Percentiles rank a stretch among this genome's conserved stretches.
Evolutionary conservation across 225 moss, liverwort and hornwort genomes (phyloP).

Genomic region (Asterella californica): DNA sequence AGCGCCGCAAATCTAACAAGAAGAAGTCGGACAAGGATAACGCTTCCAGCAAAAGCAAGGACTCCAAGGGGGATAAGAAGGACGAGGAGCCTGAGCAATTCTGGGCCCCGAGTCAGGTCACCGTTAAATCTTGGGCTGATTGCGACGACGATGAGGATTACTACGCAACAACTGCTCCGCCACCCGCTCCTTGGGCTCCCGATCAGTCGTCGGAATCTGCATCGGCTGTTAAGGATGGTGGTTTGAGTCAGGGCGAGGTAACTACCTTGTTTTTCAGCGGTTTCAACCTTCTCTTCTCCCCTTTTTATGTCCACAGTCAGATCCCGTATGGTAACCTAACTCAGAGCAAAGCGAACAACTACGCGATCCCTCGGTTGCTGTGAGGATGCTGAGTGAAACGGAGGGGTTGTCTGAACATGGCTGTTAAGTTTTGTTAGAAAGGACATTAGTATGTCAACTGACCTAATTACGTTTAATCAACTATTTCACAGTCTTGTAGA

Average conservation of each 20-base stretch:
- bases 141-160: conserved; percentile 99
- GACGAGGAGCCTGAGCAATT: conserved; percentile 90
- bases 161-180: conserved; percentile 87
- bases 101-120: conserved; percentile 91
- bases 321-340: conserved; percentile 11
- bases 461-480: not conserved
- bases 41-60: conserved; percentile 63
- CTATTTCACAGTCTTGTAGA: not conserved
- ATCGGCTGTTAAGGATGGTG: conserved; percentile 66
- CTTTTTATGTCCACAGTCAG: not conserved
- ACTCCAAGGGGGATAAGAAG: conserved; percentile 59
- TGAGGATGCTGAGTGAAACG: not conserved
- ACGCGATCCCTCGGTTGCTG: not conserved
- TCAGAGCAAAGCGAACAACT: not conserved
- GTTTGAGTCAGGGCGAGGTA: conserved; percentile 98
- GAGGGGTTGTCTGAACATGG: not conserved
- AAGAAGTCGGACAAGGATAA: conserved; percentile 69
- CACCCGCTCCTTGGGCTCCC: conserved; percentile 59
- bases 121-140: conserved; percentile 99
- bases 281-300: not conserved
- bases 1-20: conserved; percentile 90
- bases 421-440: conserved; percentile 10
- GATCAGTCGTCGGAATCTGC: conserved; percentile 56
- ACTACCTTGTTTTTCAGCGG: not conserved
- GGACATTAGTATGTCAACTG: no score